A percentile compares a stretch with the other conserved stretches of the same genome.
These are phyloP conservation scores for Penicillium diatomitis DNA, from an alignment of 495 filamentous ascomycete genomes.

Conservation along the genomic window DNA sequence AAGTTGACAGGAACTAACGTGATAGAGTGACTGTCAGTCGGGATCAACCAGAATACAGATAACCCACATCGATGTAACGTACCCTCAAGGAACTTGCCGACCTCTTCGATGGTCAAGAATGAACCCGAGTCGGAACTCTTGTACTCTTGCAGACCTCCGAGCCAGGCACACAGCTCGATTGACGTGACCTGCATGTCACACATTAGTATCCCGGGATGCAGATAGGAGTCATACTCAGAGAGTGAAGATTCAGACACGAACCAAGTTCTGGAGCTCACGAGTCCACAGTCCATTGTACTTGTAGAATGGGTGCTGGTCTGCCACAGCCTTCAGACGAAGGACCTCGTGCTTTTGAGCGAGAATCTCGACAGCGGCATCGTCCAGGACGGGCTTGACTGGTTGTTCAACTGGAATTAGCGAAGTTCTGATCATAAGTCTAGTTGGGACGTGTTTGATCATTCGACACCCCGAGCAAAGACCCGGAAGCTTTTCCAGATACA, in stretches of 20 bases:
- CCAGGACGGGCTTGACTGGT: conserved; percentile 36
- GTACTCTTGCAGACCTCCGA: conserved; percentile 51
- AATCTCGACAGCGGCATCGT: conserved; percentile 32
- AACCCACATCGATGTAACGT: conserved; percentile 11
- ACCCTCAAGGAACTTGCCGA: conserved; percentile 70
- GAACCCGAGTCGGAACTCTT: conserved; percentile 28
- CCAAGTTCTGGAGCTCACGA: conserved; percentile 74
- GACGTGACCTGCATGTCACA: conserved; percentile 41
- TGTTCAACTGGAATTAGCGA: conserved; percentile 3
- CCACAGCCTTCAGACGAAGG: conserved; percentile 51
- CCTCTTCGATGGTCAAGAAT: conserved; percentile 80
- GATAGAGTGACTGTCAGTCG: neutral
- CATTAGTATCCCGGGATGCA: conserved; percentile 1
- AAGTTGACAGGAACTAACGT: conserved; percentile 83
- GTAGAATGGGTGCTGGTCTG: conserved; percentile 86
- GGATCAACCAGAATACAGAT: neutral
- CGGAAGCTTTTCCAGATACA: too few species aligned
- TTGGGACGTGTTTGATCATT: too few species aligned
- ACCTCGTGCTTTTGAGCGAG: conserved; percentile 37
- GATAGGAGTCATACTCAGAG: neutral
- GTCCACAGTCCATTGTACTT: conserved; percentile 87
- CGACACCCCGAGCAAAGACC: too few species aligned
- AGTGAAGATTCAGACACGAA: conserved; percentile 13
- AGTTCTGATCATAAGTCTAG: neutral
- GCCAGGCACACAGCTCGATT: conserved; percentile 67